Conservation (phyloP, 495 filamentous ascomycete species). For the Hypoxylon intermedium region DNA sequence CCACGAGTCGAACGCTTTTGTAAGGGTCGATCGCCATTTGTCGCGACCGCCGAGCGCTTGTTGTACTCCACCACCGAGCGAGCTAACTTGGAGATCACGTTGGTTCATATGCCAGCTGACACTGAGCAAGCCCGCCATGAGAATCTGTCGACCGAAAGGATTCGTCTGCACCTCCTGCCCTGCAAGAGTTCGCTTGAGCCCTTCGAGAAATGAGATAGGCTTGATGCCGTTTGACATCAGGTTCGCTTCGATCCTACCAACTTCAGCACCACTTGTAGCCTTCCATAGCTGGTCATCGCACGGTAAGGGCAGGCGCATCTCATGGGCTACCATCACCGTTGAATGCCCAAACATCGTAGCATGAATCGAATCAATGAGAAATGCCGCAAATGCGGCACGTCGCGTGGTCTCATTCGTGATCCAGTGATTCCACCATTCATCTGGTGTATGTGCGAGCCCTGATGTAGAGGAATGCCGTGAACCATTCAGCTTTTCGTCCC, state of each 20-base stretch:
- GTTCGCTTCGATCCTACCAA: constrained; percentile 83
- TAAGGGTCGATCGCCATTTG: constrained; percentile 89
- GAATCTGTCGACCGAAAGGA: constrained; percentile 89
- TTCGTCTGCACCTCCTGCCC: constrained; percentile 89
- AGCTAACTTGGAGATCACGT: constrained; percentile 91
- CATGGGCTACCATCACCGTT: constrained; percentile 95
- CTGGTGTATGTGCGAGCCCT: constrained; percentile 67
- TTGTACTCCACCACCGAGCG: constrained; percentile 73
- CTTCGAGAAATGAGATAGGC: constrained; percentile 87
- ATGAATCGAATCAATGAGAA: constrained; percentile 94
- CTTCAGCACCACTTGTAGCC: constrained; percentile 86
- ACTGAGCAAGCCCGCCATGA: constrained; percentile 93
- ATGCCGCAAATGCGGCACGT: constrained; percentile 90
- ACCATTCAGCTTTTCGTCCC: constrained; percentile 67
- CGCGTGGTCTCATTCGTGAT: constrained; percentile 92
- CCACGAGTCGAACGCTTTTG: constrained; percentile 93
- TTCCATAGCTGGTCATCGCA: constrained; percentile 96
- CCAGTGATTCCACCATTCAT: constrained; percentile 97
- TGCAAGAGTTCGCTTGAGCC: constrained; percentile 87
- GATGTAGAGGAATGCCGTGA: constrained; percentile 67
- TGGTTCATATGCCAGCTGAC: constrained; percentile 99
- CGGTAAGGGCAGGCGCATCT: constrained; percentile 89
- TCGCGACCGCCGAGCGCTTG: constrained; percentile 87
- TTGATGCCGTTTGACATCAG: constrained; percentile 84
- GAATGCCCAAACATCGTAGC: constrained; percentile 99